phyloP scores from a whole-genome alignment of 176 grass and related monocot genomes.

The sorghum (Sorghum bicolor) region DNA sequence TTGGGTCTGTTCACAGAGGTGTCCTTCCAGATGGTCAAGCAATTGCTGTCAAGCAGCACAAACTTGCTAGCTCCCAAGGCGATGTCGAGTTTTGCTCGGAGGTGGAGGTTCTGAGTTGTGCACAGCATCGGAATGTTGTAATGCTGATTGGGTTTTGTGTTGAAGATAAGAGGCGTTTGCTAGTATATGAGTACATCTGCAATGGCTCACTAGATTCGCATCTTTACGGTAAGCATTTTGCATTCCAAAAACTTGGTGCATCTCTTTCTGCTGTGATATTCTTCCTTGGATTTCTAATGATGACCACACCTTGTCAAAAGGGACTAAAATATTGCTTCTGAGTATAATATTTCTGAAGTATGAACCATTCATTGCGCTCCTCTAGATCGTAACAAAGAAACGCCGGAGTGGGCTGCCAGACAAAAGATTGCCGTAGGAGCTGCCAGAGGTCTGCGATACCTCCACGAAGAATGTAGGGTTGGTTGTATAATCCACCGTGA shows the following conservation, averaged over 20 bases:
- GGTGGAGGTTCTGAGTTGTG: constrained; percentile 94
- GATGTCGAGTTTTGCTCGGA: constrained; percentile 94
- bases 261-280: not conserved
- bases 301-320: not conserved
- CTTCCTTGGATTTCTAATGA: not conserved
- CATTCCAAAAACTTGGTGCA: not conserved
- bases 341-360: not conserved
- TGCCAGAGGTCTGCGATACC: constrained; percentile 81
- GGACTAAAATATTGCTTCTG: not conserved
- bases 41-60: constrained; percentile 91
- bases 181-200: constrained; percentile 98
- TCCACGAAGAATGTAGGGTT: constrained; percentile 94
- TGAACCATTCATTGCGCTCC: not conserved
- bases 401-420: constrained; percentile 71
- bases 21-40: constrained; percentile 82
- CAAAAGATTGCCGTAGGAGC: constrained; percentile 96
- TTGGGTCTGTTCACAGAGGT: constrained; percentile 86
- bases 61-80: constrained; percentile 86
- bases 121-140: constrained; percentile 94
- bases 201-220: constrained; percentile 86
- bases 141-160: constrained; percentile 99
- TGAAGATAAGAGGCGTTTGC: constrained; percentile 79
- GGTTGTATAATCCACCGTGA: constrained; percentile 96
- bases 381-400: constrained; percentile 60
- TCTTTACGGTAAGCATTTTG: constrained; percentile 68